Evolutionary conservation across 768 basidiomycete species (phyloP).

Genomic region (Agrocybe praecox): DNA sequence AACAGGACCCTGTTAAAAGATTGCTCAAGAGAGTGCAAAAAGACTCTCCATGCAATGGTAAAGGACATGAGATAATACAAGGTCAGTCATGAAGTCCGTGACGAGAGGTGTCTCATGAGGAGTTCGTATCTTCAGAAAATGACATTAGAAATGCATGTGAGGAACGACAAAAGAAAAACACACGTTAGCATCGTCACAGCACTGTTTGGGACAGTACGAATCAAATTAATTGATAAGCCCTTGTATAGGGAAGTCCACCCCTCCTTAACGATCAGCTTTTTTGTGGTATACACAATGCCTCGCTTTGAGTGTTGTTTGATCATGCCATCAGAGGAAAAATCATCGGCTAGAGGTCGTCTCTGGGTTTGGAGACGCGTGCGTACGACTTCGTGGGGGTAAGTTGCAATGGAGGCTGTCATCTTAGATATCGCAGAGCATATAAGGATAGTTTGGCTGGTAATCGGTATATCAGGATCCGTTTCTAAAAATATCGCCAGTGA

Average conservation of each 20-base stretch:
- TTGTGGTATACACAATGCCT: slow-evolving; percentile 44
- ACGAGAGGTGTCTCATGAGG: slow-evolving; percentile 52
- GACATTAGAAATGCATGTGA: background rate
- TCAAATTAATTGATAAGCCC: slow-evolving; percentile 90
- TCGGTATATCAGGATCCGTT: slow-evolving; percentile 44
- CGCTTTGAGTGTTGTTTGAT: slow-evolving; percentile 53
- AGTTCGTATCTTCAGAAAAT: slow-evolving; percentile 45
- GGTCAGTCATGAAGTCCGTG: slow-evolving; percentile 26
- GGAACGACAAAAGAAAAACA: slow-evolving; percentile 16
- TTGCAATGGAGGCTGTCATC: slow-evolving; percentile 93
- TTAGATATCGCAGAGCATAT: slow-evolving; percentile 92
- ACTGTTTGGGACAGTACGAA: slow-evolving; percentile 94
- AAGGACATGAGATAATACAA: background rate
- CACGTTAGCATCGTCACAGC: slow-evolving; percentile 96
- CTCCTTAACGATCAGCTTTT: slow-evolving; percentile 57
- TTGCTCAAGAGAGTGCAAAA: too few relatives aligned
- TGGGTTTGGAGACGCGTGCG: slow-evolving; percentile 97
- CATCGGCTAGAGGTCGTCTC: slow-evolving; percentile 62
- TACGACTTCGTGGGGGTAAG: slow-evolving; percentile 98
- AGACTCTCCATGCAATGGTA: background rate
- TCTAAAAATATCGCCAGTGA: slow-evolving; percentile 31
- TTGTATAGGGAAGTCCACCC: slow-evolving; percentile 92
- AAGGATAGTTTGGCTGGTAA: slow-evolving; percentile 64
- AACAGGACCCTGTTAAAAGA: background rate
- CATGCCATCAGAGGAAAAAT: slow-evolving; percentile 64